Conservation (phyloP, 2,329 filamentous ascomycete species). For the Penicillium carneum region DNA sequence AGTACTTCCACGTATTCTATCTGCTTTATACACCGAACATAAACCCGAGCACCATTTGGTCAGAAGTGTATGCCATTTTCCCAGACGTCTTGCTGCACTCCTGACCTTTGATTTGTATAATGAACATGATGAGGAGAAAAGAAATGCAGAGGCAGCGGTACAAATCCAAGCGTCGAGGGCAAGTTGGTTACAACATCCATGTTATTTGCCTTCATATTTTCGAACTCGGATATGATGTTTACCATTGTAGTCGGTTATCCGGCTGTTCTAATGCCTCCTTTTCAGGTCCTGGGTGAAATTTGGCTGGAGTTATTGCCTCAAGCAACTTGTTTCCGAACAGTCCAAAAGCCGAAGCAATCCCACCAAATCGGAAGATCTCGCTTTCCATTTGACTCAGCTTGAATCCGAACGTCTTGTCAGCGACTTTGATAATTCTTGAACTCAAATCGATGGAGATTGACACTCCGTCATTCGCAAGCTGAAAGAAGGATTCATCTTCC, state of each 20-base stretch:
- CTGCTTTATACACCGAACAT: background rate
- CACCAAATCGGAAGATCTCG: conserved; percentile 48
- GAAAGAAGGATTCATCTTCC: conserved; percentile 50
- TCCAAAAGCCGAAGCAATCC: conserved; percentile 51
- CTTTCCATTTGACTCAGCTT: conserved; percentile 52
- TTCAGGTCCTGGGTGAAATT: too few relatives aligned
- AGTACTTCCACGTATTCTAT: background rate
- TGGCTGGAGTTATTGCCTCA: conserved; percentile 30
- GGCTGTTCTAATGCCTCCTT: background rate
- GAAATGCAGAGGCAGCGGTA: background rate
- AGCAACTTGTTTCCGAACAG: conserved; percentile 50
- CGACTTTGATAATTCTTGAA: conserved; percentile 32
- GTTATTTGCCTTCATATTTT: too few relatives aligned
- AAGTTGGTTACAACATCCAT: too few relatives aligned
- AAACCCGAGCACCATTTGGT: too few relatives aligned
- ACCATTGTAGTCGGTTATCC: background rate
- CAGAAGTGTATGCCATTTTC: background rate
- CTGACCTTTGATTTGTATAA: background rate
- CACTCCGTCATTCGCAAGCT: conserved; percentile 44
- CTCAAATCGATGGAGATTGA: conserved; percentile 50
- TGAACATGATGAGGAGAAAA: background rate
- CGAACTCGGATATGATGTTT: background rate
- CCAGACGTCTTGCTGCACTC: background rate
- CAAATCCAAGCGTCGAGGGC: background rate
- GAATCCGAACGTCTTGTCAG: conserved; percentile 42